phyloP scores from a whole-genome alignment of 208 protist species.

The Leishmania turanica region DNA sequence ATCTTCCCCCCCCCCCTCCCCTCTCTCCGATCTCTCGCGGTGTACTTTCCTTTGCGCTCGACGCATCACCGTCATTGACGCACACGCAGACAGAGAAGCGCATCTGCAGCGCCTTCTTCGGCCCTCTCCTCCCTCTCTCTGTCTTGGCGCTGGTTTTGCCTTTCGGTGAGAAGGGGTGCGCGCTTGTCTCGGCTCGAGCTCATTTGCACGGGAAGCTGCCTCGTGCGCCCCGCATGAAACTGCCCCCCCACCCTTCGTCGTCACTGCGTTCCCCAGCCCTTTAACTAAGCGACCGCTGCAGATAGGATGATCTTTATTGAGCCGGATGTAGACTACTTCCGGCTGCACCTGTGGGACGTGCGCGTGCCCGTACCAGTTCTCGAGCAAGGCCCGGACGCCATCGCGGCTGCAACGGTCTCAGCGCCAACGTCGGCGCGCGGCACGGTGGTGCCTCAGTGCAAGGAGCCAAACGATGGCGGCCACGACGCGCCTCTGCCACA shows the following conservation, averaged over 20 bases:
- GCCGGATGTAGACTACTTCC: slow-evolving; percentile 72
- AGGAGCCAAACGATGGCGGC: not conserved
- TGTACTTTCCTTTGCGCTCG: not conserved
- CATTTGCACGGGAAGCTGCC: not conserved
- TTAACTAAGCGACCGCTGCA: not conserved
- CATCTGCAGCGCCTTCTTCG: not conserved
- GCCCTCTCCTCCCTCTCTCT: not conserved
- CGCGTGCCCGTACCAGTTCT: slow-evolving; percentile 44
- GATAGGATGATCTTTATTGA: slow-evolving; percentile 64
- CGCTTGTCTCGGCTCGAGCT: not conserved
- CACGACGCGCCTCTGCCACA: not conserved
- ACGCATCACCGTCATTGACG: not conserved
- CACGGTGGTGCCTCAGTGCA: not conserved
- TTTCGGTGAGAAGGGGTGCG: too few relatives aligned
- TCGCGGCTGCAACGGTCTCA: not conserved
- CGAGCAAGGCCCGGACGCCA: slow-evolving; percentile 10
- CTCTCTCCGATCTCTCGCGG: not conserved
- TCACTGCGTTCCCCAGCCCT: too few relatives aligned
- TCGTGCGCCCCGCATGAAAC: not conserved
- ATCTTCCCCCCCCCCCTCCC: too few relatives aligned
- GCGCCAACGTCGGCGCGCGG: not conserved
- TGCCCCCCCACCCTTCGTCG: too few relatives aligned
- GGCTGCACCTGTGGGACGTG: slow-evolving; percentile 48
- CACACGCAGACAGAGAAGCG: not conserved
- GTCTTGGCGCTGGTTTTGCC: too few relatives aligned